Evolutionary conservation across 306 rosid species (phyloP), one percentile per base, ranked within the genome.

Genomic region (Coriaria nepalensis): DNA sequence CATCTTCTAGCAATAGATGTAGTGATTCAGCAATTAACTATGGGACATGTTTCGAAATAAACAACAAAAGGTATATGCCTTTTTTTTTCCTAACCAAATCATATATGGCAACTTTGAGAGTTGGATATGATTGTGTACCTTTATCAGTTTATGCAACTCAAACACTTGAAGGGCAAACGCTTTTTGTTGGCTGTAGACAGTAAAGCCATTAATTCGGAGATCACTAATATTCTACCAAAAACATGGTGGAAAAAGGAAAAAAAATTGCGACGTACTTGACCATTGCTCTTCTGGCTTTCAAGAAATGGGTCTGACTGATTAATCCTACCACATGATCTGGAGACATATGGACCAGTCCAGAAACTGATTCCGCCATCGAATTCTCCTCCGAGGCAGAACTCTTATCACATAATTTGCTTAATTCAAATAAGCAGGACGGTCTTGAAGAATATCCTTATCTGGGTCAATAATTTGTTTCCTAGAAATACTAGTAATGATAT

Each of bases 281-380:
- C 52, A 87, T 87, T 33, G 71, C 92, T 67, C 57, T 80, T 71
- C 96, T 80, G 8, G 96, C 96, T 75, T 73, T 87, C 96, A 86
- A 83, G 65, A 87, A 87, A 62, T 69, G 92, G 55, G 75, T 77
- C 62, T 71, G 96, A 58, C 96, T 94, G 52, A 87, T 78, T 42
- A 83, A 42, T 54, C 61, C 87, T 5, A 75, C 92, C 45, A 82
- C 80, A 57, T 82, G 82, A 80, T 87, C 96, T 2, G 96, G 94
- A 69, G 82, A 74, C 50, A 87, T 5, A 42, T 68, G 29, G 3
- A 20, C 66, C 43, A 53, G 7, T 47, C 64, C 49, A 34, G 82
- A 66, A 52, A 75, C 36, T 55, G 70, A 55, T 66, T 75, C 84
- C 56, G 75, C 72, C 68, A 57, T 50, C 40, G 92, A 77, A 49